Evolutionary conservation across 164 flowering plant genomes (phyloP), one percentile per base, ranked within the genome.

Genomic region (Macadamia tetraphylla): DNA sequence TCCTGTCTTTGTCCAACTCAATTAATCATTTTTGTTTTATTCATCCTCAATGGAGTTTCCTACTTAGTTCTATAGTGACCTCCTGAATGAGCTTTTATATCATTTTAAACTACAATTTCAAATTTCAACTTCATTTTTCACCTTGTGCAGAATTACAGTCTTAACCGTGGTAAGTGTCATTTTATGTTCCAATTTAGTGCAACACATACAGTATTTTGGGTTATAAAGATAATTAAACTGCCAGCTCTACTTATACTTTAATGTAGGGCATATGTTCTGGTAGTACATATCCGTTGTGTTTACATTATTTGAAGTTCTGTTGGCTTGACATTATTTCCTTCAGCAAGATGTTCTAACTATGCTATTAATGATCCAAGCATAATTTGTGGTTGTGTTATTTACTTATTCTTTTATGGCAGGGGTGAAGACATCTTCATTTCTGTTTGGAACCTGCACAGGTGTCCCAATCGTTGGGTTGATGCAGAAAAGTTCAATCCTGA

Each of bases 381-480:
- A 23, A 46, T 17, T 35, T 68, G 49, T 51, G 3, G 42, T 62
- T 59, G 11, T 67, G 43, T 62, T 65, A 10, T 12, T 62, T 9
- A 29, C 2, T 49, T 49, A 49, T 62, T 46, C 48, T 44, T 18
- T 62, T 52, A 46, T 69, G 62, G 60, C 81, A 90, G 98, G 80
- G 94, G 89, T 64, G 98, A 94, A 78, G 97, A 94, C 67, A 88
- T 94, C 43, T 94, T 94, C 73, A 91, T 94, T 62, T 94, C 97
- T 66, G 80, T 90, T 46, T 94, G 98, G 98, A 94, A 94, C 78
- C 81, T 94, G 64, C 98, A 94, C 76, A 93, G 83, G 13, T 70
- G 88, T 76, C 98, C 97, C 71, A 59, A 75, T 43, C 85, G 71
- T 42, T 94, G 98, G 98, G 82, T 79, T 46, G 92, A 90, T 51